Percentiles rank a stretch among this genome's conserved stretches.
Evolutionary conservation across 495 filamentous ascomycete genomes (phyloP).

Genomic region (Talaromyces nanjingensis): DNA sequence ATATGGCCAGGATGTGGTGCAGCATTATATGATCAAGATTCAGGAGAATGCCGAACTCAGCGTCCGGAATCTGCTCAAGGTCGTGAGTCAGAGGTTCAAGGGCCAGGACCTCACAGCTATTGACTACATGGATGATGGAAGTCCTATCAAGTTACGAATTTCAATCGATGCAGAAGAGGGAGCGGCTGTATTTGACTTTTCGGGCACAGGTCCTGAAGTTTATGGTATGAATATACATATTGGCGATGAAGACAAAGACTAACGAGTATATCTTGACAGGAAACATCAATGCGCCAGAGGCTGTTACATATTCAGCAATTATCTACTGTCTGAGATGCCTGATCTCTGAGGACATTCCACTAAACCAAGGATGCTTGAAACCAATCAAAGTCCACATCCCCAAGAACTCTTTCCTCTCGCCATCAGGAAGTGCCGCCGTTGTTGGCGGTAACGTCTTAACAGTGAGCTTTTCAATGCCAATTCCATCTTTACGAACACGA

Average conservation of each 20-base stretch:
- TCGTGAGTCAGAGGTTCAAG: slow-evolving; percentile 62
- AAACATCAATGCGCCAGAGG: slow-evolving; percentile 86
- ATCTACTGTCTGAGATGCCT: slow-evolving; percentile 88
- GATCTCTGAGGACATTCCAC: slow-evolving; percentile 81
- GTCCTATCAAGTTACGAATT: slow-evolving; percentile 67
- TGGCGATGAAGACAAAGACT: not conserved
- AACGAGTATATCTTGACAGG: slow-evolving; percentile 13
- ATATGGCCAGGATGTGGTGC: slow-evolving; percentile 81
- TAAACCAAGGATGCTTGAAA: slow-evolving; percentile 88
- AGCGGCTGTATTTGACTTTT: slow-evolving; percentile 79
- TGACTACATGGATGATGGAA: slow-evolving; percentile 86
- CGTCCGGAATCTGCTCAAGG: slow-evolving; percentile 71
- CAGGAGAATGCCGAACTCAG: slow-evolving; percentile 83
- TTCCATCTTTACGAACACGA: not conserved
- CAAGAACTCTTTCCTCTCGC: slow-evolving; percentile 67
- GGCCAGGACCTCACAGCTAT: slow-evolving; percentile 65
- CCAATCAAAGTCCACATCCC: slow-evolving; percentile 80
- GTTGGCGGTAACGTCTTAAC: slow-evolving; percentile 86
- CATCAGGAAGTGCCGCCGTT: slow-evolving; percentile 75
- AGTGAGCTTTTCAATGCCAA: not conserved
- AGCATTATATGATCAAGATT: slow-evolving; percentile 90
- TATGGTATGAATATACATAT: slow-evolving; percentile 40
- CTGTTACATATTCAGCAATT: slow-evolving; percentile 82
- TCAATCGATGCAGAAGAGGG: slow-evolving; percentile 71
- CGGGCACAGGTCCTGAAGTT: slow-evolving; percentile 67